Percentiles rank a stretch among this genome's conserved stretches.
Evolutionary conservation across 73 alveolate genomes (phyloP).

Genomic region (Tetrahymena malaccensis): DNA sequence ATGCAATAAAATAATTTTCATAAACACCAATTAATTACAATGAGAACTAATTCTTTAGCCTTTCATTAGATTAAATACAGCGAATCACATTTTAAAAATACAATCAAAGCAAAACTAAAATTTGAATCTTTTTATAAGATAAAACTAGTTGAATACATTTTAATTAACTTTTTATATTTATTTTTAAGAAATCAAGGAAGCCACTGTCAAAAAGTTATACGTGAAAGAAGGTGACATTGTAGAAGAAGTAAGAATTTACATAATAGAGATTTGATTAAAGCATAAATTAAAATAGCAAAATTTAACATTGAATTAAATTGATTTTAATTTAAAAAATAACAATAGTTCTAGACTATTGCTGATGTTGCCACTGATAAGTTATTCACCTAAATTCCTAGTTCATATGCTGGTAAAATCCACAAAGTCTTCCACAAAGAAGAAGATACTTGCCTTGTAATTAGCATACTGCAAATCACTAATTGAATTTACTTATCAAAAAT

Average conservation of each 20-base stretch:
- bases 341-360: slow-evolving; percentile 31
- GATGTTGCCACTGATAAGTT: slow-evolving; percentile 42
- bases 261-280: background rate
- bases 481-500: background rate
- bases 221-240: slow-evolving; percentile 33
- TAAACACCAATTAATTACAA: background rate
- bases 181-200: slow-evolving; percentile 31
- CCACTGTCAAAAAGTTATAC: slow-evolving; percentile 35
- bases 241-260: slow-evolving; percentile 10
- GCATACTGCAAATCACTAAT: background rate
- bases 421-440: slow-evolving; percentile 38
- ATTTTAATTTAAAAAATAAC: background rate
- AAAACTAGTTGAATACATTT: background rate
- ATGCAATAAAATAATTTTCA: background rate
- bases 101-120: background rate
- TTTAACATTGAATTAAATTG: too few relatives aligned
- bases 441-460: slow-evolving; percentile 11
- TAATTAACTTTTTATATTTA: background rate
- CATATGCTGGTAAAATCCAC: slow-evolving; percentile 32
- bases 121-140: background rate
- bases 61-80: background rate
- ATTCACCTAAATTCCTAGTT: slow-evolving; percentile 40
- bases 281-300: background rate
- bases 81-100: background rate
- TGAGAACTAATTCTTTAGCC: background rate